A percentile compares a stretch with the other conserved stretches of the same genome.
Evolutionary conservation across 768 basidiomycete genomes (phyloP).

Genomic region (Mrakia blollopis): DNA sequence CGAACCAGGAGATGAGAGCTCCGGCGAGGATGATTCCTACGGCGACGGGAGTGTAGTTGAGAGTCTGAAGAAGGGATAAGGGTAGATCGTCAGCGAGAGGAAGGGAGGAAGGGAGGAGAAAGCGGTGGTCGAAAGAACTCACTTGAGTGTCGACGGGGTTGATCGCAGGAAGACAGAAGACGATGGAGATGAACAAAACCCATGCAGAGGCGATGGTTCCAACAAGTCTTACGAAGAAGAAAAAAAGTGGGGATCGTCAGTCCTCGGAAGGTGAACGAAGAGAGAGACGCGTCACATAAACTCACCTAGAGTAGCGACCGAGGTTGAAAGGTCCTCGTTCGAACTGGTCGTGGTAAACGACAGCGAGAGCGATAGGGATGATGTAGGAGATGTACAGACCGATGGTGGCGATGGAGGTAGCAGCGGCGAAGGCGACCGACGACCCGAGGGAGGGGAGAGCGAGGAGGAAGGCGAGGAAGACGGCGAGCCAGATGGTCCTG

Average conservation of each 20-base stretch:
- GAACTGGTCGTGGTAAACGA: conserved; percentile 59
- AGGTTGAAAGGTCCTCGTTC: conserved; percentile 66
- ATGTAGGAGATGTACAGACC: conserved; percentile 64
- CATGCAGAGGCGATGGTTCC: conserved; percentile 53
- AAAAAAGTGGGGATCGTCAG: too few species aligned
- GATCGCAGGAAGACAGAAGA: conserved; percentile 56
- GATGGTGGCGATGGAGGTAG: conserved; percentile 54
- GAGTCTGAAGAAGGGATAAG: conserved; percentile 43
- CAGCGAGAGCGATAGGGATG: conserved; percentile 65
- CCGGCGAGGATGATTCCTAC: conserved; percentile 67
- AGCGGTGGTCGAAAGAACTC: not conserved
- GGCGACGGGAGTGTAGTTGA: conserved; percentile 72
- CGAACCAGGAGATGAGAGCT: conserved; percentile 62
- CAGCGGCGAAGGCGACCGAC: conserved; percentile 61
- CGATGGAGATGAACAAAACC: conserved; percentile 68
- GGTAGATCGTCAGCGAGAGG: not conserved
- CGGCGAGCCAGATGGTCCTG: conserved; percentile 36
- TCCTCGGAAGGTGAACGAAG: too few species aligned
- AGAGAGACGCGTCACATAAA: too few species aligned
- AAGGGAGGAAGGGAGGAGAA: not conserved
- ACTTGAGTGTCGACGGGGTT: conserved; percentile 51
- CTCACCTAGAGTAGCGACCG: conserved; percentile 55
- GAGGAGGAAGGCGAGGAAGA: conserved; percentile 67
- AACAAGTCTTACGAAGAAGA: not conserved
- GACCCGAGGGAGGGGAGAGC: conserved; percentile 69